phyloP scores from a whole-genome alignment of 2,329 filamentous ascomycete genomes.

The Phyllosticta capitalensis region DNA sequence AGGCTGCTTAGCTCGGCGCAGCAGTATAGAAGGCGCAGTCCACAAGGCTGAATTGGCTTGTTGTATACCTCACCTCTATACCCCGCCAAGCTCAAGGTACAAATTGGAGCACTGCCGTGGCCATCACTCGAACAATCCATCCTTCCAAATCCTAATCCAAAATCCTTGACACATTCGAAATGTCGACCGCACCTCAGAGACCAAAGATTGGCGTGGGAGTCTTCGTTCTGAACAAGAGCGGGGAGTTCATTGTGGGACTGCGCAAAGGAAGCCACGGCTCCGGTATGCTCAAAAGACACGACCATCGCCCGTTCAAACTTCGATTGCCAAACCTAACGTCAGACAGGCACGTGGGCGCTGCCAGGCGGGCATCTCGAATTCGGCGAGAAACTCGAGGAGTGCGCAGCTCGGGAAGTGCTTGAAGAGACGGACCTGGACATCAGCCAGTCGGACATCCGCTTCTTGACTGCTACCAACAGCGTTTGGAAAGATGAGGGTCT shows the following conservation, averaged over 20 bases:
- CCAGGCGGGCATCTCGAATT: constrained; percentile 65
- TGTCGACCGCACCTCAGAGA: not conserved
- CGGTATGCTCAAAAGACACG: not conserved
- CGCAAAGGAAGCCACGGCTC: constrained; percentile 5
- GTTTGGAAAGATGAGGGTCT: constrained; percentile 50
- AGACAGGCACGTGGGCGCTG: constrained; percentile 47
- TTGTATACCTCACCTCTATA: too few species aligned
- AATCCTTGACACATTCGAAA: not conserved
- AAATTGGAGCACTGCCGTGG: too few species aligned
- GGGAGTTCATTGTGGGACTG: constrained; percentile 3
- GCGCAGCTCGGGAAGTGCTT: constrained; percentile 52
- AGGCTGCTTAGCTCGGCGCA: not conserved
- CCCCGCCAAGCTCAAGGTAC: too few species aligned
- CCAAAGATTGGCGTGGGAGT: constrained; percentile 1
- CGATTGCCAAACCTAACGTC: not conserved
- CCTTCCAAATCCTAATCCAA: too few species aligned
- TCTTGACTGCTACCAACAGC: constrained; percentile 58
- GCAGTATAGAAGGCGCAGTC: too few species aligned
- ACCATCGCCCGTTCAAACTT: not conserved
- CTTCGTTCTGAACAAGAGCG: constrained; percentile 2
- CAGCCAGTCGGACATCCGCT: constrained; percentile 31
- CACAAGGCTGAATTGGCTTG: too few species aligned
- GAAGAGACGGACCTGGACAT: constrained; percentile 42
- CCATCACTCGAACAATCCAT: too few species aligned
- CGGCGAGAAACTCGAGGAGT: constrained; percentile 48